phyloP scores from a whole-genome alignment of 208 protist species.

The Porcisia deanei region DNA sequence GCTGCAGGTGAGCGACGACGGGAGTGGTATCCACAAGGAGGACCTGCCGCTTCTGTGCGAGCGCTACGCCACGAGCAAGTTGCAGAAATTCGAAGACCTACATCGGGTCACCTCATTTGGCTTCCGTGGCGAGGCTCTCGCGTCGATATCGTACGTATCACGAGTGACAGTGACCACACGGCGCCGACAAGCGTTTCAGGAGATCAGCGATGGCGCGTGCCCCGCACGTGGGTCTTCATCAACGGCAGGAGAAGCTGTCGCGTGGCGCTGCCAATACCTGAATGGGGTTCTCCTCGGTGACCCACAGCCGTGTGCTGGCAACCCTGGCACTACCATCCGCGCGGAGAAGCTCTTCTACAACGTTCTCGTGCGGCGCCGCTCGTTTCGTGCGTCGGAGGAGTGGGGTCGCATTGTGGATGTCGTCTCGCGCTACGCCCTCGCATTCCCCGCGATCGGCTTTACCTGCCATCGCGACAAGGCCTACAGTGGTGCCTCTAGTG shows the following conservation, averaged over 20 bases:
- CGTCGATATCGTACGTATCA: slow-evolving; percentile 84
- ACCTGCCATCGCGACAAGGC: slow-evolving; percentile 54
- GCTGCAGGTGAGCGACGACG: slow-evolving; percentile 98
- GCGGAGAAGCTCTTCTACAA: slow-evolving; percentile 94
- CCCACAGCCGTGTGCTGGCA: slow-evolving; percentile 78
- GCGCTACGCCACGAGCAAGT: slow-evolving; percentile 97
- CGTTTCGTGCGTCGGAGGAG: slow-evolving; percentile 91
- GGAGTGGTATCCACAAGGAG: slow-evolving; percentile 94
- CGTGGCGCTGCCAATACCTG: slow-evolving; percentile 60
- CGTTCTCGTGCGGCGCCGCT: slow-evolving; percentile 61
- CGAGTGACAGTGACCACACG: slow-evolving; percentile 77
- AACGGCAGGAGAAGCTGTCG: slow-evolving; percentile 21
- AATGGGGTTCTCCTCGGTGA: slow-evolving; percentile 94
- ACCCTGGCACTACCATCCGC: slow-evolving; percentile 82
- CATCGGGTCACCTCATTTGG: slow-evolving; percentile 86
- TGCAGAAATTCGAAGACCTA: slow-evolving; percentile 91
- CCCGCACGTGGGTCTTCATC: neutral
- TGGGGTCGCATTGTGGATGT: slow-evolving; percentile 92
- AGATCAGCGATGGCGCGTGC: neutral
- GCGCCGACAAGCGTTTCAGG: slow-evolving; percentile 17
- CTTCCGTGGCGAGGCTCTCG: slow-evolving; percentile 93
- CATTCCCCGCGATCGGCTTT: slow-evolving; percentile 77
- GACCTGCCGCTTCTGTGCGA: slow-evolving; percentile 97
- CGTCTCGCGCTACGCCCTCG: slow-evolving; percentile 85
- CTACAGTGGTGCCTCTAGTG: slow-evolving; percentile 6